Base-by-base conservation (phyloP, 106 monocot species). In the Dioscorea dumetorum region DNA sequence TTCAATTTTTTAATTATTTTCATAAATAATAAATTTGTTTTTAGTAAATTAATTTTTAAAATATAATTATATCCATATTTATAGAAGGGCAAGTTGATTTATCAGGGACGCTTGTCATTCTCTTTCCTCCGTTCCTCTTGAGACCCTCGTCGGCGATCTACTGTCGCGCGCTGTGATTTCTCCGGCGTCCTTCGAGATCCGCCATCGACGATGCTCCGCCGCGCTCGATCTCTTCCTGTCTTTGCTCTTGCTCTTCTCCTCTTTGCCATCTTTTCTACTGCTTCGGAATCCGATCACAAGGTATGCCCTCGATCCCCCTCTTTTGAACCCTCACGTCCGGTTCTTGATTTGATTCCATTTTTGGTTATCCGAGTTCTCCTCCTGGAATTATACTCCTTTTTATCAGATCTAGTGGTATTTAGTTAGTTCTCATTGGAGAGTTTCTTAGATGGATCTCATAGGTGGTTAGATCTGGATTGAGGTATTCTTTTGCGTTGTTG, bases 201-300 rank as follows among this genome's bases (percentile, higher is more conserved):
- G 70, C 34, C 57, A 52, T 8, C 76, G 62, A 72, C 75, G 60
- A 92, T 88, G 88, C 24, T 54, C 18, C 28, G 70, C 14, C 49
- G 63, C 74, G 70, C 34, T 60, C 73, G 82, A 81, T 77, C 72
- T 67, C 48, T 72, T 68, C 54, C 19, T 19, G 12, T 54, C 12
- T 5, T 54, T 13, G 18, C 54, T 15, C 54, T 54, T 54, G 7
- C 57, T 33, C 33, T 58, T 16, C 58, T 70, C 23, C 34, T 79
- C 70, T 18, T 78, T 57, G 28, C 71, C 79, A 31, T 75, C 69
- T 49, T 57, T 56, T 49, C 67, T 76, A 33, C 67, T 4, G 71
- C 67, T 8, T 76, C 84, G 18, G 88, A 88, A 67, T 74, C 73
- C 73, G 85, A 88, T 61, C 88, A 88, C 82, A 84, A 79, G 88